Evolutionary conservation across 2,329 filamentous ascomycete species (phyloP).

Genomic region (Meredithiella fracta): DNA sequence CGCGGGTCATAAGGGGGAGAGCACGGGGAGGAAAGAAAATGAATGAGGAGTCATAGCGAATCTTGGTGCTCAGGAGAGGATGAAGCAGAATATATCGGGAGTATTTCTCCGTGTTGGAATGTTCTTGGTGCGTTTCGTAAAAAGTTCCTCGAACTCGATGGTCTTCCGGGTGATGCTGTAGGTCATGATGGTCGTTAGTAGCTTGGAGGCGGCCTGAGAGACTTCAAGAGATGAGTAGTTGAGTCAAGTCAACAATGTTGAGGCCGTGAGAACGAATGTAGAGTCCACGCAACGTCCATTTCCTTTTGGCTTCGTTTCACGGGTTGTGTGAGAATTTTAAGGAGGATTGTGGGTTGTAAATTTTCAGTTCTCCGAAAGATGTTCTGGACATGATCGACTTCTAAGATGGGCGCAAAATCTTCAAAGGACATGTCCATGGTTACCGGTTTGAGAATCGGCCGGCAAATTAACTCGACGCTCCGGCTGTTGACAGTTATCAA

Average conservation of each 20-base stretch:
- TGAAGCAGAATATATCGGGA: neutral
- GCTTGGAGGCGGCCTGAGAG: conserved; percentile 4
- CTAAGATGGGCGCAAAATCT: conserved; percentile 4
- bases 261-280: neutral
- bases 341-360: conserved; percentile 1
- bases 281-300: conserved; percentile 6
- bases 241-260: conserved; percentile 11
- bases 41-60: neutral
- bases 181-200: conserved; percentile 2
- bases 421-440: conserved; percentile 4
- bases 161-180: neutral
- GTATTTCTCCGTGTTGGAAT: neutral
- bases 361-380: conserved; percentile 3
- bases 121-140: neutral
- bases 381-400: conserved; percentile 3
- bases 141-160: neutral
- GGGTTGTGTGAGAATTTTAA: conserved; percentile 2
- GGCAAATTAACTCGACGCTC: conserved; percentile 6
- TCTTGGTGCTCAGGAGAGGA: neutral
- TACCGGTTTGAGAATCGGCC: conserved; percentile 2
- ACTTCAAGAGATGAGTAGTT: conserved; percentile 4
- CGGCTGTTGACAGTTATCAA: conserved; percentile 1
- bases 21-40: neutral
- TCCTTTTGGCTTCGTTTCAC: neutral
- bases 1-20: neutral